Conservation (phyloP, 31 red algal species). For the Odonthalia washingtoniensis region DNA sequence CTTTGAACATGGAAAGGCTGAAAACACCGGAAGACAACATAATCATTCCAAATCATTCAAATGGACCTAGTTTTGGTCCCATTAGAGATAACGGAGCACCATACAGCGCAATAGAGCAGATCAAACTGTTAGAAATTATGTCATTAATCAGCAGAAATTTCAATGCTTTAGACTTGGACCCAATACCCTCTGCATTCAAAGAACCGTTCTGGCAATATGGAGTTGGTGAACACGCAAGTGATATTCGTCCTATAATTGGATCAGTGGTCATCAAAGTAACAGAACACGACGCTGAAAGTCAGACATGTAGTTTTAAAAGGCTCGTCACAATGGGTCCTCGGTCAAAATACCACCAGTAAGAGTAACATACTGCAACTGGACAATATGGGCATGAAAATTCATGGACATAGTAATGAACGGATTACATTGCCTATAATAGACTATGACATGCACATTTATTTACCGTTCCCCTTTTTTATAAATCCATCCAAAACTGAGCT, state of each 20-base stretch:
- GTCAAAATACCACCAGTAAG: too few species aligned
- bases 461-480: conserved; percentile 11
- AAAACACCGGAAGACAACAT: too few species aligned
- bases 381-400: conserved; percentile 1
- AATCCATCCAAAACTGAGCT: not conserved
- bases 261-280: conserved; percentile 12
- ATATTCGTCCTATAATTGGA: conserved; percentile 17
- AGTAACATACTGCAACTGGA: conserved; percentile 7
- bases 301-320: too few species aligned
- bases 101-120: conserved; percentile 26
- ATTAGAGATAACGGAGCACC: conserved; percentile 9
- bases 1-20: too few species aligned
- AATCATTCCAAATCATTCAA: too few species aligned
- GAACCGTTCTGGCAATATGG: conserved; percentile 52
- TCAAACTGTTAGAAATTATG: not conserved
- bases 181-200: not conserved
- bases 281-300: conserved; percentile 11
- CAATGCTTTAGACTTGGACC: not conserved
- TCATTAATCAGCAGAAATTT: not conserved
- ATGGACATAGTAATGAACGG: too few species aligned
- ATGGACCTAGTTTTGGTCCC: conserved; percentile 3
- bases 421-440: conserved; percentile 4
- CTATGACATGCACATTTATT: conserved; percentile 8
- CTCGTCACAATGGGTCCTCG: too few species aligned
- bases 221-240: conserved; percentile 7